phyloP scores from a whole-genome alignment of 148 eudicot genomes.

The Salicornia ramosissima region DNA sequence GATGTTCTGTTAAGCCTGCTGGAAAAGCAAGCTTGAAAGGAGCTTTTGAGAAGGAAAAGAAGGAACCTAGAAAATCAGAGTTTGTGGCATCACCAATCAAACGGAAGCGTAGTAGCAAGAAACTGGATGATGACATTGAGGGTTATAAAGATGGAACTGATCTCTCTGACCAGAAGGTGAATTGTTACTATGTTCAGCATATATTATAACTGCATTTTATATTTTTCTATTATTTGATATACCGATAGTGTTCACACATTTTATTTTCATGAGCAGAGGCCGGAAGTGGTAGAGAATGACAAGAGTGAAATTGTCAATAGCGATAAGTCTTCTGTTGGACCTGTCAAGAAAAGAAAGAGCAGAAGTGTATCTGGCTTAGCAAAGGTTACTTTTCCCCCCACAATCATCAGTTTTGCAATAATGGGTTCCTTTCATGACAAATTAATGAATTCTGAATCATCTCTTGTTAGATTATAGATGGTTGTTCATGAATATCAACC shows the following conservation, averaged over 20 bases:
- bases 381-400: slow-evolving; percentile 47
- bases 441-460: background rate
- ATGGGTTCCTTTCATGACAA: background rate
- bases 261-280: slow-evolving; percentile 30
- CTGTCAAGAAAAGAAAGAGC: slow-evolving; percentile 50
- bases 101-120: slow-evolving; percentile 40
- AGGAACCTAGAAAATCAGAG: slow-evolving; percentile 38
- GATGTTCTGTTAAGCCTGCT: slow-evolving; percentile 29
- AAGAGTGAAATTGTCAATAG: slow-evolving; percentile 23
- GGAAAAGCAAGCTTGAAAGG: slow-evolving; percentile 33
- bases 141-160: slow-evolving; percentile 27
- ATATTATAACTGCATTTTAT: background rate
- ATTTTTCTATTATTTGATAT: background rate
- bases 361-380: slow-evolving; percentile 60
- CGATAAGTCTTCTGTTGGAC: slow-evolving; percentile 39
- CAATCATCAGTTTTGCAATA: background rate
- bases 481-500: background rate
- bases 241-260: slow-evolving; percentile 8
- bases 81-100: slow-evolving; percentile 39
- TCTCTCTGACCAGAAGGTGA: slow-evolving; percentile 42
- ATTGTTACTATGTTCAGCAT: slow-evolving; percentile 16
- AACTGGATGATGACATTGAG: slow-evolving; percentile 32
- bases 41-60: slow-evolving; percentile 32
- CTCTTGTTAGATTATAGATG: background rate
- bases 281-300: slow-evolving; percentile 31